These are phyloP conservation scores for Alternaria alternata DNA, from an alignment of 2,329 filamentous ascomycete genomes.

Conservation along the genomic window DNA sequence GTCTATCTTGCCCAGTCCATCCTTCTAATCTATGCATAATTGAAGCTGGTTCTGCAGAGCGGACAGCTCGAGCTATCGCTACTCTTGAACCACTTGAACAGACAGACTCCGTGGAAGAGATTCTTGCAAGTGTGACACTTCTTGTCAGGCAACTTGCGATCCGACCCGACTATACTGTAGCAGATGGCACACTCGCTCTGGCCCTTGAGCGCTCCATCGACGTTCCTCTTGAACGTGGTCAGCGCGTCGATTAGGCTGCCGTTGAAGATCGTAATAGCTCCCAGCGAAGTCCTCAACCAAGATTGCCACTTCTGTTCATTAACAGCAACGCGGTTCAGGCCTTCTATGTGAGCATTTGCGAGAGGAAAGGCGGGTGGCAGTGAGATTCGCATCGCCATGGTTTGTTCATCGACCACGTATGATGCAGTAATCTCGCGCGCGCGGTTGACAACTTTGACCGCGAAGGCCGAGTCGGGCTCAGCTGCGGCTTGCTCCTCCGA, in stretches of 20 bases:
- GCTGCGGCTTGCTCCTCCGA: slow-evolving; percentile 53
- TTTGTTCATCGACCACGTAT: slow-evolving; percentile 88
- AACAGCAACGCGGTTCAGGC: slow-evolving; percentile 84
- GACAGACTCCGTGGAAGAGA: slow-evolving; percentile 84
- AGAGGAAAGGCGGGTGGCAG: slow-evolving; percentile 86
- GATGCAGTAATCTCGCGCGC: slow-evolving; percentile 81
- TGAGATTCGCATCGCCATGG: slow-evolving; percentile 81
- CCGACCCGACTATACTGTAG: slow-evolving; percentile 89
- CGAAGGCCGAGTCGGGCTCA: slow-evolving; percentile 60
- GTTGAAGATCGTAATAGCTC: slow-evolving; percentile 92
- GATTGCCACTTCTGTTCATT: slow-evolving; percentile 91
- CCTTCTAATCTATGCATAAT: slow-evolving; percentile 56
- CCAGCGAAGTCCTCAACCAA: slow-evolving; percentile 88
- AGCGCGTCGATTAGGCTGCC: slow-evolving; percentile 89
- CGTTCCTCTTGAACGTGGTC: slow-evolving; percentile 83
- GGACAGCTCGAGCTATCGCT: slow-evolving; percentile 93
- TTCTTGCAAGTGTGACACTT: slow-evolving; percentile 92
- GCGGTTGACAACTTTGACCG: slow-evolving; percentile 74
- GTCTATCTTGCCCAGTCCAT: neutral
- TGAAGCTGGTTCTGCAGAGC: slow-evolving; percentile 88
- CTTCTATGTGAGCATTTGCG: slow-evolving; percentile 76
- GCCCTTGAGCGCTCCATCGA: slow-evolving; percentile 86
- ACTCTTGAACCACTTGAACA: slow-evolving; percentile 97
- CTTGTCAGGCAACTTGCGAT: slow-evolving; percentile 92
- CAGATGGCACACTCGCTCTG: slow-evolving; percentile 97